Evolutionary conservation across 2,329 filamentous ascomycete species (phyloP).

Genomic region (Xylariomycetidae sp.): DNA sequence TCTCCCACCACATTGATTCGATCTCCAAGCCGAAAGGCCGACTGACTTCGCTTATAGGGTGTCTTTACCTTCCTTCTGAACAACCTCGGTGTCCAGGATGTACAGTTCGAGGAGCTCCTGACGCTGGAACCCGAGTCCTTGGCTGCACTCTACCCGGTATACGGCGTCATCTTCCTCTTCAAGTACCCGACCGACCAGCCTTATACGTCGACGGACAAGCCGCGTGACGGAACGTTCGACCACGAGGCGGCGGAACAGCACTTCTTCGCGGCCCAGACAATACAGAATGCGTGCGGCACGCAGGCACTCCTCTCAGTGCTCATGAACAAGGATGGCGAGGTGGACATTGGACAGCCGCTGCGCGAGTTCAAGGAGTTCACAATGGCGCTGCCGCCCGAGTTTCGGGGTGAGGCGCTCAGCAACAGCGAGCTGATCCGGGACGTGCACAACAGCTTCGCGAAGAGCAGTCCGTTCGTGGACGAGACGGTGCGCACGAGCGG

Average conservation of each 20-base stretch:
- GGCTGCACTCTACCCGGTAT: constrained; percentile 66
- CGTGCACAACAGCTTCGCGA: constrained; percentile 86
- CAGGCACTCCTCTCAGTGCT: constrained; percentile 90
- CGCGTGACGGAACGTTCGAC: constrained; percentile 79
- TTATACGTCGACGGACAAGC: constrained; percentile 54
- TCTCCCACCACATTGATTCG: background rate
- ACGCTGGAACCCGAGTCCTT: constrained; percentile 75
- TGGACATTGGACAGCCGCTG: constrained; percentile 68
- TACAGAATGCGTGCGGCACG: constrained; percentile 97
- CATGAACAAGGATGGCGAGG: constrained; percentile 65
- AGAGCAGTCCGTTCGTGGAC: constrained; percentile 84
- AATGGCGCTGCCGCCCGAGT: constrained; percentile 71
- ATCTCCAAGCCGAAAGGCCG: constrained; percentile 4
- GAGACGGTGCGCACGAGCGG: constrained; percentile 71
- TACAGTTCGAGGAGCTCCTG: constrained; percentile 95
- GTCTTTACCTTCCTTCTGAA: constrained; percentile 97
- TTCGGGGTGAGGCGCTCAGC: constrained; percentile 54
- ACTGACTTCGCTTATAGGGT: constrained; percentile 49
- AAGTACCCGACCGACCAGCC: constrained; percentile 75
- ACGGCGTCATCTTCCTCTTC: constrained; percentile 98
- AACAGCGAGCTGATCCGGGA: constrained; percentile 64
- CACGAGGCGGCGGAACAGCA: constrained; percentile 65
- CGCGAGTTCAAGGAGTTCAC: constrained; percentile 84
- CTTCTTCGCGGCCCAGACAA: constrained; percentile 96
- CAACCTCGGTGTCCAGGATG: constrained; percentile 79